Base-by-base conservation (phyloP, 192 early-diverging fungal genomes). In the Neocallimastix lanati region DNA sequence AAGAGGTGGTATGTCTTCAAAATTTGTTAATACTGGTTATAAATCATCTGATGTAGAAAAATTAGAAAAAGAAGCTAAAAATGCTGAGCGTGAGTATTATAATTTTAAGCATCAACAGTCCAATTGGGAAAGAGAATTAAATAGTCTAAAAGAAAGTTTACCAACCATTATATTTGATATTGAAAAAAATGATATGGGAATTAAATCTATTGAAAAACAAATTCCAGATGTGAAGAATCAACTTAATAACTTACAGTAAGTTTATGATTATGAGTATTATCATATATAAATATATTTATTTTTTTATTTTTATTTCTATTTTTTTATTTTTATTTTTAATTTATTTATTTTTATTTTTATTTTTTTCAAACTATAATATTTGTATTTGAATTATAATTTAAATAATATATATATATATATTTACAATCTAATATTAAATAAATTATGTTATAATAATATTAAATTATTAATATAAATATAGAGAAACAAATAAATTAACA, bases 1-100 rank as follows among this genome's bases (percentile, higher is more conserved):
- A 13, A 88, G 91, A 18, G 98, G 98, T 15, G 94, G 92, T 29
- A 99, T 98, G 98, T 90, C 92, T 84, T 94, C 93, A 15, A 93
- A 86, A 50, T 90, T 92, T 40, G 16, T 76, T 37, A 6, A 29
- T 38, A 36, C 13, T 29, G 29, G 30, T 18, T 28, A 29, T 79
- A 36, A 29, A 15, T 33, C 78, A 6, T 27, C 81, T 40, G 38
- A 82, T 12, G 83, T 94, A 12, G 88, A 85, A 1, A 82, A 83
- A 12, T 86, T 94, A 11, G 88, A 91, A 30, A 83, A 85, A 2
- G 88, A 92, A 35, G 87, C 89, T 29, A 87, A 89, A 80, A 80
- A 86, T 7, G 85, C 88, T 14, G 93, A 94, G 76, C 76, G 76
- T 1, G 86, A 90, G 21, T 86, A 85, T 77, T 83, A 82, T 77